phyloP scores from a whole-genome alignment of 2,329 filamentous ascomycete species.

The Neurospora sp. region DNA sequence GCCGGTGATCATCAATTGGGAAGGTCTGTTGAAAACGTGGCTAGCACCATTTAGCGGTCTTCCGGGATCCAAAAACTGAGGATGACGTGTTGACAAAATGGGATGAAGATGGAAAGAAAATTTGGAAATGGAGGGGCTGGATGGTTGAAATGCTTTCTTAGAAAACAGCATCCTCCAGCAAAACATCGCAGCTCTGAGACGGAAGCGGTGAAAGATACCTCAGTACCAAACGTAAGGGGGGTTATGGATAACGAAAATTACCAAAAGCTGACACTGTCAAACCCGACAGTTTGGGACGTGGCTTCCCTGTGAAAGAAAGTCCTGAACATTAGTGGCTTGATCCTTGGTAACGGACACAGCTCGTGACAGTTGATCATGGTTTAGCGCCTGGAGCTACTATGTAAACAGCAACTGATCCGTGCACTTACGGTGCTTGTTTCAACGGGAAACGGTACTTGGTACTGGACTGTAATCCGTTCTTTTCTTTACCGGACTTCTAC shows the following conservation, averaged over 20 bases:
- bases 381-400: not conserved
- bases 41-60: not conserved
- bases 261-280: not conserved
- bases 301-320: not conserved
- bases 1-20: not conserved
- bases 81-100: not conserved
- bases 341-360: not conserved
- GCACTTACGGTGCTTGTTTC: not conserved
- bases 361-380: not conserved
- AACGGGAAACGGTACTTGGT: not conserved
- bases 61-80: not conserved
- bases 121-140: not conserved
- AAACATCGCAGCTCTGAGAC: not conserved
- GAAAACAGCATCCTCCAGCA: not conserved
- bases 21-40: not conserved
- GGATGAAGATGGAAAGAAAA: not conserved
- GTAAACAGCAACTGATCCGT: not conserved
- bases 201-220: not conserved
- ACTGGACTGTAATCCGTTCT: not conserved
- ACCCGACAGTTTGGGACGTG: not conserved
- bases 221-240: not conserved
- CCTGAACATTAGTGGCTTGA: not conserved
- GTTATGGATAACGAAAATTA: not conserved
- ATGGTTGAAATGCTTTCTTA: not conserved
- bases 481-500: not conserved